Conservation (phyloP, 257 asterid species). For the Oldenlandia corymbosa region DNA sequence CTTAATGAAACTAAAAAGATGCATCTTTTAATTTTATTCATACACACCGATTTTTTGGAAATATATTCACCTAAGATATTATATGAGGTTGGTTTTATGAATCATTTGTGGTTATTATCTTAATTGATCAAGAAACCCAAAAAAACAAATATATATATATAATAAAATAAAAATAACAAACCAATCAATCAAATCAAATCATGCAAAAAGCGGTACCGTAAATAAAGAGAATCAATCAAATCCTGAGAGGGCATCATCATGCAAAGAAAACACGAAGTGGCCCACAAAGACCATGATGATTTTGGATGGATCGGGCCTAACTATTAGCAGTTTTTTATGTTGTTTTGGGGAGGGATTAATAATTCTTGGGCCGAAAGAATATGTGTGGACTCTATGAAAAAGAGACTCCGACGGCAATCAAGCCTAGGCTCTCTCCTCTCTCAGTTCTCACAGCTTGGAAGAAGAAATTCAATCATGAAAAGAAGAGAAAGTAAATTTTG, state of each 20-base stretch:
- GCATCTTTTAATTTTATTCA: too few species aligned
- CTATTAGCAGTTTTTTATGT: neutral
- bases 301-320: constrained; percentile 11
- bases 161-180: too few species aligned
- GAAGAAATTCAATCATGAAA: constrained; percentile 14
- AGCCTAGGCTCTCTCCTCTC: too few species aligned
- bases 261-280: neutral
- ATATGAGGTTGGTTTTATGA: too few species aligned
- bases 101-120: too few species aligned
- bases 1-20: too few species aligned
- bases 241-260: neutral
- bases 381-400: neutral
- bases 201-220: neutral
- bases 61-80: too few species aligned
- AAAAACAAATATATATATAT: too few species aligned
- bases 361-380: constrained; percentile 6
- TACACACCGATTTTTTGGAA: too few species aligned
- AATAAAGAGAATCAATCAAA: constrained; percentile 12
- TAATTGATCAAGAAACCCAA: too few species aligned
- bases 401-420: neutral
- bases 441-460: too few species aligned
- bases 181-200: neutral
- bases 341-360: too few species aligned
- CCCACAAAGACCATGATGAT: constrained; percentile 9
- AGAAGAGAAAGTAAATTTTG: constrained; percentile 13